These are phyloP conservation scores for Leccinum broughii DNA, from an alignment of 768 basidiomycete genomes.

Conservation along the genomic window DNA sequence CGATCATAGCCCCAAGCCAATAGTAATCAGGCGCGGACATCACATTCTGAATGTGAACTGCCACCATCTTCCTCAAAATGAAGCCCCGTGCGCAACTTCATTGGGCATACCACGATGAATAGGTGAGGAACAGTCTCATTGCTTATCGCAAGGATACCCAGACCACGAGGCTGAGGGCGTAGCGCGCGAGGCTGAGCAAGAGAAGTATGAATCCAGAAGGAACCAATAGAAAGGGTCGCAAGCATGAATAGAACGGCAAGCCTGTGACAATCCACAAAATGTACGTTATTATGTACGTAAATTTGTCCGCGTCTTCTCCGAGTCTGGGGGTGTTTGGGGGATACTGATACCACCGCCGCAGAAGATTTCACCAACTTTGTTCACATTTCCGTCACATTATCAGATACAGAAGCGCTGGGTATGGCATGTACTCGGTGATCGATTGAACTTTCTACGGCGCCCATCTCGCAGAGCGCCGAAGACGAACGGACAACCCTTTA, in stretches of 20 bases:
- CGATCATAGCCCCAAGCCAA: background rate
- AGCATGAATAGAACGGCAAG: background rate
- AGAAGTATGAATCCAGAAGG: background rate
- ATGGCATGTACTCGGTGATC: background rate
- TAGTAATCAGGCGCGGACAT: background rate
- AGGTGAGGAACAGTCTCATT: background rate
- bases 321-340: background rate
- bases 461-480: background rate
- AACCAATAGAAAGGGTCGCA: background rate
- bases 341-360: background rate
- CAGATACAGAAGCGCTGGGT: background rate
- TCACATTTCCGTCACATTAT: background rate
- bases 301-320: background rate
- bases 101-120: background rate
- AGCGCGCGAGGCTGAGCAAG: background rate
- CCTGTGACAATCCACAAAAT: background rate
- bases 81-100: background rate
- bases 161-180: background rate
- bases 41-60: background rate
- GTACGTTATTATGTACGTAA: background rate
- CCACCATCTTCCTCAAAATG: background rate
- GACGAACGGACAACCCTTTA: background rate
- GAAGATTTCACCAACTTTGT: background rate
- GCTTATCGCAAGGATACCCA: background rate
- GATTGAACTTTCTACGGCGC: background rate